Evolutionary conservation across 805 yeast genomes (phyloP), one percentile per base, ranked within the genome.

Genomic region (Pichia phayaonensis): DNA sequence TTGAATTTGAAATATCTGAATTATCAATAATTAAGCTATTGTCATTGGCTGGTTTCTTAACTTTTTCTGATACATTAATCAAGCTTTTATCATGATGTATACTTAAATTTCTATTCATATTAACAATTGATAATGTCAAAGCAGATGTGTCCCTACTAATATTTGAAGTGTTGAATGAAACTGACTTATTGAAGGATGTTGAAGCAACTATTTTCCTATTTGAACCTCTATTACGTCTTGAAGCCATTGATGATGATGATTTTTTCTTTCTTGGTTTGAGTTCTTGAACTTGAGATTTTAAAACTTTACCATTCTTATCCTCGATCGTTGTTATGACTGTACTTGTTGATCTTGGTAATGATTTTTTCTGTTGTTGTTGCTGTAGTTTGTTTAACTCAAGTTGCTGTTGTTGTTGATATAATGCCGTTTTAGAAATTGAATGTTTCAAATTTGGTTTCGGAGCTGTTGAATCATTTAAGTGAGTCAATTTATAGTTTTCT

Each of bases 101-200:
- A 41, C 51, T 43, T 23, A 52, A 34, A 38, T 46, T 50, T 44
- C 50, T 46, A 20, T 51, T 47, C 56, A 55, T 55, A 36, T 50
- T 55, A 20, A 55, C 51, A 20, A 55, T 50, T 15, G 58, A 55
- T 20, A 55, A 20, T 27, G 46, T 47, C 15, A 50, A 48, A 7
- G 49, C 31, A 8, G 51, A 27, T 3, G 59, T 42, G 12, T 47
- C 51, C 18, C 53, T 53, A 47, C 53, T 57, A 23, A 46, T 13
- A n/a, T 38, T 51, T 34, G 38, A 34, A 34, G 10, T 16, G 22
- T 66, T 70, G 57, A 73, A 75, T 0, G 79, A 73, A n/a, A 74
- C 74, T 0, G 76, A 71, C 60, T 70, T 75, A 56, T 71, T 75
- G 50, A 71, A 76, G 4, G 80, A 72, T 8, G 80, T 74, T 2